These are phyloP conservation scores for Aspergillus texensis DNA, from an alignment of 2,329 filamentous ascomycete species.

Conservation along the genomic window DNA sequence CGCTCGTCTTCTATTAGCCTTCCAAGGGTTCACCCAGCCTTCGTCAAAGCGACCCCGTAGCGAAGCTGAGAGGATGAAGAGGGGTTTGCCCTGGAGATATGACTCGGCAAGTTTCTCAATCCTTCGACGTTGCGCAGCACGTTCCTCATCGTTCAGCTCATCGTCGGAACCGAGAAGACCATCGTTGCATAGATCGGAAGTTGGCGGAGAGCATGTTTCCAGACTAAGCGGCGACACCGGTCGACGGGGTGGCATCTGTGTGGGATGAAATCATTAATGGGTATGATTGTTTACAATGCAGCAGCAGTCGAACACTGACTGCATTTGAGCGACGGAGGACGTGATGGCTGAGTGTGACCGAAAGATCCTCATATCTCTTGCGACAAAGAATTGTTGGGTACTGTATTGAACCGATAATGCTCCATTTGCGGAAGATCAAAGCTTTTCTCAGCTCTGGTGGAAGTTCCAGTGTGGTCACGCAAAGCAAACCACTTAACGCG, in stretches of 20 bases:
- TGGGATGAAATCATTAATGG: slow-evolving; percentile 17
- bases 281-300: slow-evolving; percentile 16
- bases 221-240: slow-evolving; percentile 38
- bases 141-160: slow-evolving; percentile 35
- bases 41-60: slow-evolving; percentile 49
- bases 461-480: slow-evolving; percentile 5
- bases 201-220: slow-evolving; percentile 34
- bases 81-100: slow-evolving; percentile 45
- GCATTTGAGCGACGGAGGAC: slow-evolving; percentile 22
- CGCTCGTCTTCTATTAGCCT: slow-evolving; percentile 25
- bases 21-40: slow-evolving; percentile 52
- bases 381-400: not conserved
- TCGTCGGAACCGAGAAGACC: slow-evolving; percentile 42
- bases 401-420: slow-evolving; percentile 3
- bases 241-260: slow-evolving; percentile 37
- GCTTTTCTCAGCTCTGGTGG: not conserved
- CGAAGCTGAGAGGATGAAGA: slow-evolving; percentile 50
- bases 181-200: slow-evolving; percentile 29
- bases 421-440: not conserved
- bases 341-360: not conserved
- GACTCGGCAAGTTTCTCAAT: slow-evolving; percentile 45
- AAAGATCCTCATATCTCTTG: slow-evolving; percentile 22
- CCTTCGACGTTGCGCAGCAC: slow-evolving; percentile 43
- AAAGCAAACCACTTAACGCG: slow-evolving; percentile 27
- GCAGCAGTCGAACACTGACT: slow-evolving; percentile 27